A percentile compares a stretch with the other conserved stretches of the same genome.
Evolutionary conservation across 2,329 filamentous ascomycete species (phyloP).

Genomic region (Magnaporthiopsis incrustans): DNA sequence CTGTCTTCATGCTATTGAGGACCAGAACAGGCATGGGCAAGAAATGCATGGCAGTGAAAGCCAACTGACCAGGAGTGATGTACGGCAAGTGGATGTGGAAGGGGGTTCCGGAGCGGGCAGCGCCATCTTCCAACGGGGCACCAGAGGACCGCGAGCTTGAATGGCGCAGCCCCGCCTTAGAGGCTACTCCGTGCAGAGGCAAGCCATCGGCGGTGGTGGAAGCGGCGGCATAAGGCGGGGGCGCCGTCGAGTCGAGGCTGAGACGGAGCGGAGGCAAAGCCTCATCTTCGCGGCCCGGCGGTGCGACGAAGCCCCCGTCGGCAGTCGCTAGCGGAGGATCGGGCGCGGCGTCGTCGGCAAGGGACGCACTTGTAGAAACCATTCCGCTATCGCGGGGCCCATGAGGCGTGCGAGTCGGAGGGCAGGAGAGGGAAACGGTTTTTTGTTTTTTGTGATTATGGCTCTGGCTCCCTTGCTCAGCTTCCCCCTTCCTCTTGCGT

Average conservation of each 20-base stretch:
- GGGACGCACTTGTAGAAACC: not conserved
- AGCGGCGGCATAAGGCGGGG: not conserved
- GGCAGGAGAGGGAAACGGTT: not conserved
- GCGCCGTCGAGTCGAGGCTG: not conserved
- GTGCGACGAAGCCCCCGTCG: not conserved
- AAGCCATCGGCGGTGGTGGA: not conserved
- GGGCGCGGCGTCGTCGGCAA: not conserved
- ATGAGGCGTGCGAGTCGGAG: not conserved
- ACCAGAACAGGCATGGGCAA: conserved; percentile 66
- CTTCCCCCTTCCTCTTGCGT: not conserved
- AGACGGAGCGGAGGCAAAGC: not conserved
- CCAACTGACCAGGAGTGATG: conserved; percentile 45
- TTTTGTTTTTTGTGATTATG: not conserved
- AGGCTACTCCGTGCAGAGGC: not conserved
- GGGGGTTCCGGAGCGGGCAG: conserved; percentile 19
- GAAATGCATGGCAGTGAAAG: conserved; percentile 64
- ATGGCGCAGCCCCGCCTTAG: not conserved
- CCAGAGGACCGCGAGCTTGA: not conserved
- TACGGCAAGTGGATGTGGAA: conserved; percentile 34
- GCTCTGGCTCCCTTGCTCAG: not conserved
- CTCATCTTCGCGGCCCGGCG: not conserved
- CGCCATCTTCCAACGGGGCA: not conserved
- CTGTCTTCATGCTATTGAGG: conserved; percentile 58
- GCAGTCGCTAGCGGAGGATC: not conserved
- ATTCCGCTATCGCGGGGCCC: not conserved